Conservation (phyloP, 352 stramenopile species). For the Phytophthora brassicae region DNA sequence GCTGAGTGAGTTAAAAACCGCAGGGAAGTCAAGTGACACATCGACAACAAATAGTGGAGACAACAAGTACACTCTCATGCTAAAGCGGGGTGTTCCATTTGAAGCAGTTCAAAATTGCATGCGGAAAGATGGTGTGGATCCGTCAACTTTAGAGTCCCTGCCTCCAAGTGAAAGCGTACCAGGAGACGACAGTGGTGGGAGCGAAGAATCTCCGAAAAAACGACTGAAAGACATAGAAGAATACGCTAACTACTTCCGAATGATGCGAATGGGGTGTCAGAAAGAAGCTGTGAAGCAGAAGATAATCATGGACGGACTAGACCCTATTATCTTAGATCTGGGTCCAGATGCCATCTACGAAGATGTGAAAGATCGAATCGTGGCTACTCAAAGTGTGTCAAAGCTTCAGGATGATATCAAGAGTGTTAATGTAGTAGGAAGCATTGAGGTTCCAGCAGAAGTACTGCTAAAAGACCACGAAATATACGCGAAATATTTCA, state of each 20-base stretch:
- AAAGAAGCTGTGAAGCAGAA: slow-evolving; percentile 91
- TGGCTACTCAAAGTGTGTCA: slow-evolving; percentile 18
- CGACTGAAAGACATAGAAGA: slow-evolving; percentile 68
- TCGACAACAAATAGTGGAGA: slow-evolving; percentile 4
- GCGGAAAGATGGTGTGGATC: slow-evolving; percentile 60
- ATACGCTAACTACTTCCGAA: slow-evolving; percentile 92
- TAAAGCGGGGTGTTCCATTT: slow-evolving; percentile 69
- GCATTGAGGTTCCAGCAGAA: background rate
- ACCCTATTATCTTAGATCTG: slow-evolving; percentile 65
- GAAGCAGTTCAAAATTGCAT: slow-evolving; percentile 78
- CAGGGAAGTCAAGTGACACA: slow-evolving; percentile 7
- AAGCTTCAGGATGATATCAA: slow-evolving; percentile 73
- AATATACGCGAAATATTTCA: slow-evolving; percentile 90
- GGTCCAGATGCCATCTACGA: slow-evolving; percentile 63
- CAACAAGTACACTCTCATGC: slow-evolving; percentile 66
- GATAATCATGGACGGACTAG: slow-evolving; percentile 88
- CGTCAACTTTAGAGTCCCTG: slow-evolving; percentile 33
- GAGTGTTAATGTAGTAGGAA: slow-evolving; percentile 36
- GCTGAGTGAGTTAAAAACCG: slow-evolving; percentile 18
- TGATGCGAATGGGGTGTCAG: slow-evolving; percentile 92
- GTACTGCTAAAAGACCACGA: slow-evolving; percentile 59
- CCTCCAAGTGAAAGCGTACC: background rate
- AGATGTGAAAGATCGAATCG: slow-evolving; percentile 61
- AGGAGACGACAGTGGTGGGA: background rate
- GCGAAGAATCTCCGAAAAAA: slow-evolving; percentile 4